Base-by-base conservation (phyloP, 805 yeast species). In the Yamadazyma sp. region DNA sequence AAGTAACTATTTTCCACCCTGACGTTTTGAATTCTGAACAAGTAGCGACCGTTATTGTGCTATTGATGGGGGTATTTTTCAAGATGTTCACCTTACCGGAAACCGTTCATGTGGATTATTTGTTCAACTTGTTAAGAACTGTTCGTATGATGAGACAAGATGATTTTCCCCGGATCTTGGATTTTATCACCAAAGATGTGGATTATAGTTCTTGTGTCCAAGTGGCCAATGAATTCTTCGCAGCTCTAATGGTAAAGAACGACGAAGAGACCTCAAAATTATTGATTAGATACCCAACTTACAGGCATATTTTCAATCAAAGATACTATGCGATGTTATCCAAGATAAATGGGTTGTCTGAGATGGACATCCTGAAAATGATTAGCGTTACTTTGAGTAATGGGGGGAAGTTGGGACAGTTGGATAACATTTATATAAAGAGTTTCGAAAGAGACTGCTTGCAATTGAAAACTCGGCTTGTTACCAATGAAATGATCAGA, bases 401-500 rank as follows among this genome's bases (percentile, higher is more conserved):
- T 41, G 70, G 71, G 3, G 73, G 71, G 0, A 53, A 45, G 15
- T 45, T 62, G 11, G 62, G 62, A 0, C 53, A 47, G 35, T 40
- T 60, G 48, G 57, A 64, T 40, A 60, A 50, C 57, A 42, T 54
- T 17, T 40, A 64, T 55, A 36, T 69, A 54, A 59, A 63, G 45
- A 49, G 60, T 43, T 49, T 64, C 53, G 49, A 60, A 35, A 48
- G 57, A 29, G 73, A 68, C 32, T 65, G 70, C 29, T 59, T 53
- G 6, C 59, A 50, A 31, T 49, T 69, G 32, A 57, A 53, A 33
- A 36, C 44, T 1, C 62, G 49, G 41, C 64, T 78, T 2, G 53
- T 67, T 6, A 54, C 66, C 2, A 59, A 66, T 1, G 86, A 80
- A 47, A 53, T 69, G 3, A 64, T 71, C 30, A 73, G 71, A 40